Evolutionary conservation across 2,329 filamentous ascomycete species (phyloP).

Genomic region (Neoascochyta sp.): DNA sequence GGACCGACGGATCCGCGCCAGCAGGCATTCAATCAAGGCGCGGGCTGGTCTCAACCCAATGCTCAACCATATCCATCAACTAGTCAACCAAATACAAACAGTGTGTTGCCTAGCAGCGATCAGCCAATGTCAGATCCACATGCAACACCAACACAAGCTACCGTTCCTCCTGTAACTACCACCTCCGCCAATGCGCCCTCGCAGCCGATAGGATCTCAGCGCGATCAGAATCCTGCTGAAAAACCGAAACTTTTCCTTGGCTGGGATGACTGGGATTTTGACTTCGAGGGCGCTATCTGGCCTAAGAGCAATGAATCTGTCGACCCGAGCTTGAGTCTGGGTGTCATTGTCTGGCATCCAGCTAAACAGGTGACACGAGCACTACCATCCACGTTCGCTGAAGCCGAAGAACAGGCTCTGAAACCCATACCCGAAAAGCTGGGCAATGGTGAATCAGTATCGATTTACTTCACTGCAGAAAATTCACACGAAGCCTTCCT

Average conservation of each 20-base stretch:
- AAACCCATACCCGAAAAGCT: slow-evolving; percentile 37
- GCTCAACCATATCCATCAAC: slow-evolving; percentile 16
- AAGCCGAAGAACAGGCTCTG: slow-evolving; percentile 44
- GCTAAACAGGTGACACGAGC: slow-evolving; percentile 43
- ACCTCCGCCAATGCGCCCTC: too few species aligned
- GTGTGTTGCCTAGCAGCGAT: slow-evolving; percentile 7
- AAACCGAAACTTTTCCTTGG: slow-evolving; percentile 34
- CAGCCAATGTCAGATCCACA: slow-evolving; percentile 19
- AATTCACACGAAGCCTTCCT: slow-evolving; percentile 45
- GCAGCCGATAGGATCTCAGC: slow-evolving; percentile 14
- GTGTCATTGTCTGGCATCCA: slow-evolving; percentile 46
- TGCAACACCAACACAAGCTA: slow-evolving; percentile 27
- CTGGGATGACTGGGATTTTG: slow-evolving; percentile 43
- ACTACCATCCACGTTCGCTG: slow-evolving; percentile 42
- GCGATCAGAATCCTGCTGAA: slow-evolving; percentile 15
- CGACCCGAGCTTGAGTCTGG: slow-evolving; percentile 44
- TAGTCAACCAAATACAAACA: slow-evolving; percentile 14
- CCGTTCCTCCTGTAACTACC: slow-evolving; percentile 23
- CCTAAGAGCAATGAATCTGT: slow-evolving; percentile 45
- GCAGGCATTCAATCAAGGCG: slow-evolving; percentile 21
- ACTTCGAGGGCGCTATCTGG: slow-evolving; percentile 46
- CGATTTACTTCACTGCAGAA: slow-evolving; percentile 47
- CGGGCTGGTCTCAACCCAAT: slow-evolving; percentile 20
- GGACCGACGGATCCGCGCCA: slow-evolving; percentile 20
- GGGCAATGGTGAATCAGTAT: slow-evolving; percentile 46